These are phyloP conservation scores for Pachysandra terminalis DNA, from an alignment of 164 flowering plant genomes.

Conservation along the genomic window DNA sequence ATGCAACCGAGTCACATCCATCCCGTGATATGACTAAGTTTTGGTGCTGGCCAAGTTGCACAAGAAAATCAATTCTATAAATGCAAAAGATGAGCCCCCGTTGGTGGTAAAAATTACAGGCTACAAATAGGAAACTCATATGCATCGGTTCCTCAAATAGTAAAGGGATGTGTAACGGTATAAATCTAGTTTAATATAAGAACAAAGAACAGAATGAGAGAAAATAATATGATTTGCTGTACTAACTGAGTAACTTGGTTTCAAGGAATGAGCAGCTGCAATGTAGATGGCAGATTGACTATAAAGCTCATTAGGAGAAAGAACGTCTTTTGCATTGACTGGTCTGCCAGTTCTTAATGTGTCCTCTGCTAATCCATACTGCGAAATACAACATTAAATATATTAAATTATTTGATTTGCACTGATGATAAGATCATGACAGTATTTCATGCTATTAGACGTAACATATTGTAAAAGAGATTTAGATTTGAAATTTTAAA, in stretches of 20 bases:
- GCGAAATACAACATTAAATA: conserved; percentile 13
- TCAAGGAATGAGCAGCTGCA: conserved; percentile 97
- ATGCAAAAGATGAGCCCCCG: neutral
- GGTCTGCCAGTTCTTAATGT: conserved; percentile 81
- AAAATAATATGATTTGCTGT: neutral
- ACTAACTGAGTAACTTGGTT: conserved; percentile 89
- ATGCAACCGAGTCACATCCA: neutral
- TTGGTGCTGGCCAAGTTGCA: neutral
- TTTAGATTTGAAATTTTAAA: neutral
- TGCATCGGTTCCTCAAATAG: neutral
- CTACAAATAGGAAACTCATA: neutral
- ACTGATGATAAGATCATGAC: neutral
- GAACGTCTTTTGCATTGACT: conserved; percentile 55
- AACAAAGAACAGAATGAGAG: neutral
- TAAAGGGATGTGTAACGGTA: neutral
- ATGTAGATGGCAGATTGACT: conserved; percentile 94
- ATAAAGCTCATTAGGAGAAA: conserved; percentile 75
- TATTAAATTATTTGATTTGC: neutral
- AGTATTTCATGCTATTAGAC: neutral
- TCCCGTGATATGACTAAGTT: neutral
- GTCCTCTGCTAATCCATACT: conserved; percentile 99
- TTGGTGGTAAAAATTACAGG: neutral
- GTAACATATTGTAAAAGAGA: neutral
- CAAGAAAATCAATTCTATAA: neutral
- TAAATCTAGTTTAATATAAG: neutral